Conservation (phyloP, 129 eudicot genomes). For the Centrapalus pauciflorus region DNA sequence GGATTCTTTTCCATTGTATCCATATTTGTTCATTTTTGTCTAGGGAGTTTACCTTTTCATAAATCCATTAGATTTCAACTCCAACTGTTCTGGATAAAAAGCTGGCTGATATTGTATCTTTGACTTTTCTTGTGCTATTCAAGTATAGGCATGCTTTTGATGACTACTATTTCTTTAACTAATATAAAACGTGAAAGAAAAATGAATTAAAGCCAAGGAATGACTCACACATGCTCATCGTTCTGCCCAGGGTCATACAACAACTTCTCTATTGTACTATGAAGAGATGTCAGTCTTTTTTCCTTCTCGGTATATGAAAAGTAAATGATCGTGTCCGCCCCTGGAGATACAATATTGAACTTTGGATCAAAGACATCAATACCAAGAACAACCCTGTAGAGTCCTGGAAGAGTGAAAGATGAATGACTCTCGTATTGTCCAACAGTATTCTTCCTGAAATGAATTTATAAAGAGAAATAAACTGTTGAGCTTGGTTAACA, state of each 20-base stretch:
- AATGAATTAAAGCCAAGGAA: conserved; percentile 5
- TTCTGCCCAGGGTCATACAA: conserved; percentile 80
- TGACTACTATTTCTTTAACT: not conserved
- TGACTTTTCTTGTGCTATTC: not conserved
- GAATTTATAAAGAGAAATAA: conserved; percentile 15
- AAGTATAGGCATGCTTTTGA: not conserved
- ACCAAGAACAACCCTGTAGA: conserved; percentile 95
- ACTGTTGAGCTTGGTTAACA: not conserved
- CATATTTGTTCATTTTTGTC: not conserved
- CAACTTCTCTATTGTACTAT: conserved; percentile 57
- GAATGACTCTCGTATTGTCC: conserved; percentile 98
- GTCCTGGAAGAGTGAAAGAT: conserved; percentile 92
- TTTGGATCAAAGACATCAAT: conserved; percentile 97
- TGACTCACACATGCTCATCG: conserved; percentile 67
- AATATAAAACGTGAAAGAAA: not conserved
- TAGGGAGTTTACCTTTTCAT: not conserved
- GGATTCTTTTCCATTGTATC: not conserved
- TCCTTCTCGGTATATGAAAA: conserved; percentile 69
- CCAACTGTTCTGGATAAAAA: not conserved
- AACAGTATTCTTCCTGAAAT: conserved; percentile 76
- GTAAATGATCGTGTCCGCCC: conserved; percentile 85
- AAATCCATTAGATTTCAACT: not conserved
- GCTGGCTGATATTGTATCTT: not conserved
- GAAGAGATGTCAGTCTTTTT: conserved; percentile 74
- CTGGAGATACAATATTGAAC: conserved; percentile 98